Evolutionary conservation across 306 rosid genomes (phyloP), one percentile per base, ranked within the genome.

Genomic region (Sicyos baderoa): DNA sequence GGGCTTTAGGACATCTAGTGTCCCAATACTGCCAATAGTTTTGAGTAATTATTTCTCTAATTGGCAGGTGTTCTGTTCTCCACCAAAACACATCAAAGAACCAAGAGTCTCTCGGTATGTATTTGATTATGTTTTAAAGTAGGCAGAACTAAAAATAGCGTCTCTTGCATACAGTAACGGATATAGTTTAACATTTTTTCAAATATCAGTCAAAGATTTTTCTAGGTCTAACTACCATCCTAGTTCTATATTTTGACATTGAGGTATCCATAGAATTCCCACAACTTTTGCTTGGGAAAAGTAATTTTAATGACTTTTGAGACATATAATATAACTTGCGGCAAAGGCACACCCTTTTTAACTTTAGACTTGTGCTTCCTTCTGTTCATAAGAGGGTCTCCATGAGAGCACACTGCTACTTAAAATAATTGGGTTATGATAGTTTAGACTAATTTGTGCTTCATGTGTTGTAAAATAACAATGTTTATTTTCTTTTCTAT

Each of bases 51-150:
- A 45, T 68, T 82, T 82, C 44, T 68, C 77, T 66, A 59, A 76
- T 76, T 63, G 73, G 67, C 71, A 94, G 99, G 99, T 29, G 89
- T 94, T 80, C 82, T 94, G 79, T 90, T 94, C 86, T 90, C 99
- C 73, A 78, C 96, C 51, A 94, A 94, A 80, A 85, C 77, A 72
- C 99, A 94, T 87, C 90, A 91, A 53, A 83, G 96, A 74, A 94
- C 91, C 75, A 94, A 94, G 80, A 95, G 84, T 72, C 97, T 94
- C 80, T 82, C 83, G 85, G 99, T 88, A 84, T 50, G 91, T 84
- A 17, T 81, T 72, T 71, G 69, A 66, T 72, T 76, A 32, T 78
- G 21, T 74, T 42, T 3, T 51, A 56, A 17, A 62, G 54, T 50
- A n/a, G 54, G 67, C 18, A n/a, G 19, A 55, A 71, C 37, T 52